Conservation (phyloP, 176 grass and related monocot species). For the Coix lacrymajobi region DNA sequence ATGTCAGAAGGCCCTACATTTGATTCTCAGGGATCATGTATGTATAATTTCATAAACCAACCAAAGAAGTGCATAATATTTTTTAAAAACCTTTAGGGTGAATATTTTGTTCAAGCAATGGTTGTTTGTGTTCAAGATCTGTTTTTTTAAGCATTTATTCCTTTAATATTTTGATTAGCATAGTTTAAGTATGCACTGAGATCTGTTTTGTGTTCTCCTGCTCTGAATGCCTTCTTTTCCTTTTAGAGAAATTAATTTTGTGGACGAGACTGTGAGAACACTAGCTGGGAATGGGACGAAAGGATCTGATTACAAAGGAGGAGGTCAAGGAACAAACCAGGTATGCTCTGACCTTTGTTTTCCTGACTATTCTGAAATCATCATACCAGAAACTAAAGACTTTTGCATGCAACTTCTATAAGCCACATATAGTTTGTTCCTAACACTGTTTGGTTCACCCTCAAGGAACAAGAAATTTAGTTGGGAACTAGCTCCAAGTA, state of each 20-base stretch:
- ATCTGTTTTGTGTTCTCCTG: conserved; percentile 14
- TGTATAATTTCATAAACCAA: background rate
- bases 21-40: background rate
- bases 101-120: background rate
- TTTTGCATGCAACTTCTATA: background rate
- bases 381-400: background rate
- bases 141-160: background rate
- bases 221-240: conserved; percentile 9
- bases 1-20: background rate
- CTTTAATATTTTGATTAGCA: conserved; percentile 4
- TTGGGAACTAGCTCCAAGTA: background rate
- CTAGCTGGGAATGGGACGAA: conserved; percentile 94
- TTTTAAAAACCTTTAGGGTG: background rate
- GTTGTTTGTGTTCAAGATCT: background rate
- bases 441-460: conserved; percentile 1
- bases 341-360: conserved; percentile 29
- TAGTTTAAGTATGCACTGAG: background rate
- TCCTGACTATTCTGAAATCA: background rate
- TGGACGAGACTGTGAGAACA: conserved; percentile 83
- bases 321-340: conserved; percentile 72
- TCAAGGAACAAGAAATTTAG: background rate
- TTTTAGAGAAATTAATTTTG: conserved; percentile 87
- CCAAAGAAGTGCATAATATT: background rate
- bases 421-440: background rate
- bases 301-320: conserved; percentile 90